phyloP scores from a whole-genome alignment of 169 alveolate species.

The Plasmodium yoelii region DNA sequence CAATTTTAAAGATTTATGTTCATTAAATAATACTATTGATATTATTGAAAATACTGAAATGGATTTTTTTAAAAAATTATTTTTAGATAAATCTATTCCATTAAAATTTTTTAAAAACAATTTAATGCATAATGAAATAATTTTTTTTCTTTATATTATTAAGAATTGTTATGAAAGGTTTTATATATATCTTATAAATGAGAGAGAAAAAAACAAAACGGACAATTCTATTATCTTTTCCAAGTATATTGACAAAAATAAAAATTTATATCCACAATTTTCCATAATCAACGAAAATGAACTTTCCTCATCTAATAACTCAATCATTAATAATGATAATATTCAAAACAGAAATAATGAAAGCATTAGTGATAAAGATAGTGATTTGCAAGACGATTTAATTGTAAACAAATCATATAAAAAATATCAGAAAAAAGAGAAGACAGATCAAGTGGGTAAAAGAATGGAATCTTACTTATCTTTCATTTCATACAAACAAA shows the following conservation, averaged over 20 bases:
- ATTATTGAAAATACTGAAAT: slow-evolving; percentile 54
- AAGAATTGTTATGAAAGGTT: slow-evolving; percentile 56
- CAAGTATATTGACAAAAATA: slow-evolving; percentile 26
- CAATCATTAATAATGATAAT: no score
- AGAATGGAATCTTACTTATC: background rate
- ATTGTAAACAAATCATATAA: no score
- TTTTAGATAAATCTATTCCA: slow-evolving; percentile 42
- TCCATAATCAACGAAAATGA: no score
- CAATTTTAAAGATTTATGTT: slow-evolving; percentile 33
- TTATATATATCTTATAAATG: slow-evolving; percentile 46
- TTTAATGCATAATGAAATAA: slow-evolving; percentile 48
- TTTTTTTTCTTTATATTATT: slow-evolving; percentile 28
- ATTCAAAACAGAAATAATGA: no score
- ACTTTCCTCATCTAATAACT: no score
- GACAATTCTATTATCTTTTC: slow-evolving; percentile 23
- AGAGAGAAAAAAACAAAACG: slow-evolving; percentile 20
- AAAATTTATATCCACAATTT: no score
- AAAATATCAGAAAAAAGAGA: no score
- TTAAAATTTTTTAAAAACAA: slow-evolving; percentile 25
- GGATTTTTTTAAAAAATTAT: slow-evolving; percentile 56
- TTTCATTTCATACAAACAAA: slow-evolving; percentile 2
- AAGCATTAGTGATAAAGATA: no score
- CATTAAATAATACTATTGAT: slow-evolving; percentile 30
- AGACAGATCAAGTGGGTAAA: background rate
- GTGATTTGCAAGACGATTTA: no score